These are phyloP conservation scores for Dactylella cylindrospora DNA, from an alignment of 2,329 filamentous ascomycete species.

Conservation along the genomic window DNA sequence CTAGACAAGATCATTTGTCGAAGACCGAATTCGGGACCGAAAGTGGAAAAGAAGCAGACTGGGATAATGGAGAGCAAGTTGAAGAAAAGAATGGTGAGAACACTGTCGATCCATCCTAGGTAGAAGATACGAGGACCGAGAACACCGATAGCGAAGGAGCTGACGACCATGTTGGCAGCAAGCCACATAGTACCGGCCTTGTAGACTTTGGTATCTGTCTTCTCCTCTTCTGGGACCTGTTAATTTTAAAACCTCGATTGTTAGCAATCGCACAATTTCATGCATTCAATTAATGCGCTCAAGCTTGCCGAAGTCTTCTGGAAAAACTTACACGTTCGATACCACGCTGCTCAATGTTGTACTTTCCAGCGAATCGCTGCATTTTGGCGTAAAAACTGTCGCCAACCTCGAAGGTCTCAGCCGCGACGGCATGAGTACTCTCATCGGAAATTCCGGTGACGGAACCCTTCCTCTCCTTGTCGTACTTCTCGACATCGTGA, in stretches of 20 bases:
- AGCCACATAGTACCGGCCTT: constrained; percentile 76
- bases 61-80: constrained; percentile 72
- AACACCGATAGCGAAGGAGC: constrained; percentile 73
- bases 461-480: constrained; percentile 30
- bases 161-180: constrained; percentile 75
- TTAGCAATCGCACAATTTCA: no score
- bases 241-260: background rate
- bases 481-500: constrained; percentile 35
- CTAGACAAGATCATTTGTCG: constrained; percentile 79
- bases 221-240: constrained; percentile 62
- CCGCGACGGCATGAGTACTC: constrained; percentile 57
- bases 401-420: constrained; percentile 63
- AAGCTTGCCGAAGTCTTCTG: no score
- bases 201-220: constrained; percentile 65
- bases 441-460: constrained; percentile 48
- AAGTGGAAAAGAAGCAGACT: constrained; percentile 75
- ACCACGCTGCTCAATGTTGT: constrained; percentile 71
- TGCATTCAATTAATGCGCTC: no score
- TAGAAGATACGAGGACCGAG: constrained; percentile 68
- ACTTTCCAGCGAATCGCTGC: constrained; percentile 65
- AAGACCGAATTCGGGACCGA: constrained; percentile 72
- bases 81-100: constrained; percentile 72
- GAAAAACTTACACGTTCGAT: constrained; percentile 65
- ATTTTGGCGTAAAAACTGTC: constrained; percentile 61
- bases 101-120: constrained; percentile 72